phyloP scores from a whole-genome alignment of 2,329 filamentous ascomycete genomes.

The Zopfia rhizophila region DNA sequence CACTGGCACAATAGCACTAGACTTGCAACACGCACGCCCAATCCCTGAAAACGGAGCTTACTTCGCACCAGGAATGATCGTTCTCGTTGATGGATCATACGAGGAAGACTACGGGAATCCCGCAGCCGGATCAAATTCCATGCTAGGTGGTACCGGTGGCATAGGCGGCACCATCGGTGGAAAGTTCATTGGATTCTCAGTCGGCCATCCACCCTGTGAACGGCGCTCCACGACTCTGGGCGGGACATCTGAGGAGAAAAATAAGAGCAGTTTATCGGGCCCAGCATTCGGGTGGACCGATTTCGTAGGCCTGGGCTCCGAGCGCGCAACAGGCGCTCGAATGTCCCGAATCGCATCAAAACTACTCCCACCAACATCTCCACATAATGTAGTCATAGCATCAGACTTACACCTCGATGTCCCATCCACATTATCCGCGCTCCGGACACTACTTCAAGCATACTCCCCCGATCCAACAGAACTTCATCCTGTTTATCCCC shows the following conservation, averaged over 20 bases:
- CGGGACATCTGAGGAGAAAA: conserved; percentile 61
- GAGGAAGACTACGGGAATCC: conserved; percentile 85
- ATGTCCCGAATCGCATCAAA: conserved; percentile 84
- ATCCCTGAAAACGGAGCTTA: conserved; percentile 88
- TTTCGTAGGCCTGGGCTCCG: conserved; percentile 90
- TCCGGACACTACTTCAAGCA: conserved; percentile 78
- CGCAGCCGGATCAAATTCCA: conserved; percentile 66
- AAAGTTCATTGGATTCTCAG: conserved; percentile 87
- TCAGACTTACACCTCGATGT: conserved; percentile 89
- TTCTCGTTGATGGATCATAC: conserved; percentile 94
- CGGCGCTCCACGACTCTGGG: conserved; percentile 82
- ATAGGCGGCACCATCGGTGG: conserved; percentile 93
- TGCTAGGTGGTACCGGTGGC: conserved; percentile 78
- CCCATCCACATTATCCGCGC: conserved; percentile 80
- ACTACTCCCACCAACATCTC: conserved; percentile 61
- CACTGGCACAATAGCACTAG: conserved; percentile 86
- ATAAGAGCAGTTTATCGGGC: conserved; percentile 49
- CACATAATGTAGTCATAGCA: conserved; percentile 74
- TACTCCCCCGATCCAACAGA: conserved; percentile 70
- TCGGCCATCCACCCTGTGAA: conserved; percentile 92
- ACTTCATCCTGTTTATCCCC: conserved; percentile 71
- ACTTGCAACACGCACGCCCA: conserved; percentile 81
- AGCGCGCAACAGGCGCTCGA: conserved; percentile 80
- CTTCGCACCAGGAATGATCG: conserved; percentile 96
- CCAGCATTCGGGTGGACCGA: conserved; percentile 90